Evolutionary conservation across 2,329 filamentous ascomycete species (phyloP).

Genomic region (Teratosphaeria gauchensis): DNA sequence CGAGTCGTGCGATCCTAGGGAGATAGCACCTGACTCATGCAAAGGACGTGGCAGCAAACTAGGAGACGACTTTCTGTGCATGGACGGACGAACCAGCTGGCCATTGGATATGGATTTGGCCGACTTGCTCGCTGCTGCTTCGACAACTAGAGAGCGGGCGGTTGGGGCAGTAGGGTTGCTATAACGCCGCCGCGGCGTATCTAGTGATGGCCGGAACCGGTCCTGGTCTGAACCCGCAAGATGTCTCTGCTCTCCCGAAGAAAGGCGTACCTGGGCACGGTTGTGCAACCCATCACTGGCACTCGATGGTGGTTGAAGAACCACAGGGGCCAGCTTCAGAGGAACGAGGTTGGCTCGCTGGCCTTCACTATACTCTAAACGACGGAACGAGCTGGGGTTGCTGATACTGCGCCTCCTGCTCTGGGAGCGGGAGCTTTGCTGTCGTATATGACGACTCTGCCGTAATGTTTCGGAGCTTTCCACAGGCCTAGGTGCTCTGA

Average conservation of each 20-base stretch:
- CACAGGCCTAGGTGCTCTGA: slow-evolving; percentile 15
- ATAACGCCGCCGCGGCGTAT: background rate
- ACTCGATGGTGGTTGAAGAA: slow-evolving; percentile 8
- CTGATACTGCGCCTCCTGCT: slow-evolving; percentile 16
- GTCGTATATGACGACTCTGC: slow-evolving; percentile 6
- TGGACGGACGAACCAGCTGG: slow-evolving; percentile 1
- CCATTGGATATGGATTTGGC: background rate
- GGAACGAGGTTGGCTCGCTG: slow-evolving; percentile 20
- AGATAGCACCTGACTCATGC: slow-evolving; percentile 11
- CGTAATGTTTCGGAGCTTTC: slow-evolving; percentile 12
- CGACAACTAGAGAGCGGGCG: background rate
- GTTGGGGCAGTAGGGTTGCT: background rate
- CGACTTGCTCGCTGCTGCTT: background rate
- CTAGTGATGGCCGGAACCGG: slow-evolving; percentile 5
- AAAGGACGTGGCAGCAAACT: slow-evolving; percentile 27
- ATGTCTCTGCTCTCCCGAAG: slow-evolving; percentile 6
- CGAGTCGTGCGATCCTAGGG: slow-evolving; percentile 7
- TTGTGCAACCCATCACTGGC: background rate
- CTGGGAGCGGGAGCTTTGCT: slow-evolving; percentile 12
- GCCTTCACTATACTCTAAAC: slow-evolving; percentile 20
- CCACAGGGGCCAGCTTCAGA: slow-evolving; percentile 18
- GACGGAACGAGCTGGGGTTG: slow-evolving; percentile 16
- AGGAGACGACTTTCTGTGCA: slow-evolving; percentile 15
- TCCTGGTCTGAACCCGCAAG: slow-evolving; percentile 1
- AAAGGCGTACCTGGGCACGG: slow-evolving; percentile 2